Evolutionary conservation across 2,329 filamentous ascomycete genomes (phyloP).

Genomic region (Cordyceps tenuipes): DNA sequence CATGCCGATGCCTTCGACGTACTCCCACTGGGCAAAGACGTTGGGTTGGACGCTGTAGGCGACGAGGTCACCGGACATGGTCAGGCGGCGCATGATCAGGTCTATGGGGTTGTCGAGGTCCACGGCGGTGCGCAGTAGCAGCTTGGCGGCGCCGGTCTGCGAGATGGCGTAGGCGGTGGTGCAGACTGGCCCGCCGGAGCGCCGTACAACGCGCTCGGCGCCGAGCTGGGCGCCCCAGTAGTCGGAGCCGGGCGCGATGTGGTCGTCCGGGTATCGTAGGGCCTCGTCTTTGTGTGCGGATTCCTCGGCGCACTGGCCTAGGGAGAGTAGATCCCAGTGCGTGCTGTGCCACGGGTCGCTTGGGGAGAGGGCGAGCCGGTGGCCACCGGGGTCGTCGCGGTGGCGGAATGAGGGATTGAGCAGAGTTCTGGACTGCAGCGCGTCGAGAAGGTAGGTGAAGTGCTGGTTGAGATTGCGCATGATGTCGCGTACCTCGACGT

Average conservation of each 20-base stretch:
- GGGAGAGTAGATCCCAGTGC: slow-evolving; percentile 11
- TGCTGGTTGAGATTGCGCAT: slow-evolving; percentile 18
- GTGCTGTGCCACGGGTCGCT: slow-evolving; percentile 11
- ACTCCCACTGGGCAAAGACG: slow-evolving; percentile 22
- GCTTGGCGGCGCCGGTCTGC: slow-evolving; percentile 21
- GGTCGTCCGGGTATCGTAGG: slow-evolving; percentile 15
- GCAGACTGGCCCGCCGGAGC: slow-evolving; percentile 18
- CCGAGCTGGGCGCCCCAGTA: slow-evolving; percentile 16
- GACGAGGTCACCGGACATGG: slow-evolving; percentile 15
- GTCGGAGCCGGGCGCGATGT: slow-evolving; percentile 12
- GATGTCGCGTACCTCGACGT: slow-evolving; percentile 19
- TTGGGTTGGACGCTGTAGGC: slow-evolving; percentile 19
- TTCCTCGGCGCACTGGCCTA: slow-evolving; percentile 11
- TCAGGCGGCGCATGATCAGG: slow-evolving; percentile 19
- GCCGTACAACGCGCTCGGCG: slow-evolving; percentile 18
- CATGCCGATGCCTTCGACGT: slow-evolving; percentile 18
- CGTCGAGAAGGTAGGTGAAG: slow-evolving; percentile 14
- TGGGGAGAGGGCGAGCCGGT: neutral
- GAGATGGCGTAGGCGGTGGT: slow-evolving; percentile 22
- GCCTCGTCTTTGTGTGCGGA: slow-evolving; percentile 1
- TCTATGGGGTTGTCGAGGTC: slow-evolving; percentile 21
- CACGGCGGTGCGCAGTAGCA: slow-evolving; percentile 15
- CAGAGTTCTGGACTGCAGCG: neutral
- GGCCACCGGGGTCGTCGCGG: neutral
- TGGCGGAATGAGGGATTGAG: neutral